phyloP scores from a whole-genome alignment of 352 stramenopile genomes.

The Phytopythium chamaehyphon region DNA sequence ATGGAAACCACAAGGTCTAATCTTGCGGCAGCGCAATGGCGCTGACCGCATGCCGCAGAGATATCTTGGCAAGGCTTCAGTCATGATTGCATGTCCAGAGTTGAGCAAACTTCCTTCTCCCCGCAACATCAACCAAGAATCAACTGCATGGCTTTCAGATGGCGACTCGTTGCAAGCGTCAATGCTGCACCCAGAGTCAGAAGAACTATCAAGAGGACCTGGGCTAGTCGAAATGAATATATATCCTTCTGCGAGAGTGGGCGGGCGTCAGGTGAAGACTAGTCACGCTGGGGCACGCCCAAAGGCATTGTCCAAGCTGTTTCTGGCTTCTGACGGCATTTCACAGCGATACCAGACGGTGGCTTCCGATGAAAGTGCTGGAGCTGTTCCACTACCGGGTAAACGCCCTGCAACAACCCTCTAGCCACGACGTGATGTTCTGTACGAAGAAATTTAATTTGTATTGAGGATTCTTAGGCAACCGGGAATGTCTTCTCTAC shows the following conservation, averaged over 20 bases:
- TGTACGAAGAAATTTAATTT: no score
- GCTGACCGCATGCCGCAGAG: slow-evolving; percentile 62
- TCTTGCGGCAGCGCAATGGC: slow-evolving; percentile 66
- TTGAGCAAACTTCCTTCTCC: slow-evolving; percentile 18
- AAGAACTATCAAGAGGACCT: slow-evolving; percentile 28
- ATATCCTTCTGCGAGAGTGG: slow-evolving; percentile 41
- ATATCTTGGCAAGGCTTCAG: slow-evolving; percentile 62
- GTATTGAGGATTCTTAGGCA: slow-evolving; percentile 9
- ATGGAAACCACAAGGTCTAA: slow-evolving; percentile 68
- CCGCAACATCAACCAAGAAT: slow-evolving; percentile 21
- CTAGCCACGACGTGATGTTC: neutral
- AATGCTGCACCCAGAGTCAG: slow-evolving; percentile 12
- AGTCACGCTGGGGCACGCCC: slow-evolving; percentile 43
- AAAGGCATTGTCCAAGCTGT: slow-evolving; percentile 55
- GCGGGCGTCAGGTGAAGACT: slow-evolving; percentile 59
- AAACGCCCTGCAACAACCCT: slow-evolving; percentile 2
- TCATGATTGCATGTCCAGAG: slow-evolving; percentile 67
- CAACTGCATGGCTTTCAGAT: neutral
- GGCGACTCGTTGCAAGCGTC: neutral
- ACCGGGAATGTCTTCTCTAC: slow-evolving; percentile 73
- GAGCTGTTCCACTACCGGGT: no score
- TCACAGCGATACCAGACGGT: slow-evolving; percentile 60
- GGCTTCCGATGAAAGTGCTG: neutral
- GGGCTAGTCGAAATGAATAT: slow-evolving; percentile 56
- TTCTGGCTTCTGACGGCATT: slow-evolving; percentile 68